Evolutionary conservation across 306 rosid species (phyloP).

Genomic region (Gastrolobium bilobum): DNA sequence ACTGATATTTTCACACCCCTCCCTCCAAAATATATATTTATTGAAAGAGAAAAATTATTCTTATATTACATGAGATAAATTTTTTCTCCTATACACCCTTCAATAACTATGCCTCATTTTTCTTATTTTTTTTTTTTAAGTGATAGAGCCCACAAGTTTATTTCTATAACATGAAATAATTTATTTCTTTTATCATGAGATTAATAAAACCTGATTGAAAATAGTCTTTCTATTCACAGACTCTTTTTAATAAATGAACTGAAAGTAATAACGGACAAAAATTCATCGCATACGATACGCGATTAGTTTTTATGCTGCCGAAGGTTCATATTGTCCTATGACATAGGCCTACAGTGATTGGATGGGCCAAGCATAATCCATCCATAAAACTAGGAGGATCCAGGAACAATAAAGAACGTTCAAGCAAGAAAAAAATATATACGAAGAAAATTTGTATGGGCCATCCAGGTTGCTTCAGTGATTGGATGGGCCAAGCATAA

Average conservation of each 20-base stretch:
- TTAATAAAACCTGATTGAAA: too few species aligned
- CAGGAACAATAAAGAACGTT: neutral
- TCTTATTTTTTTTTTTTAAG: too few species aligned
- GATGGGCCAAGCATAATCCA: slow-evolving; percentile 27
- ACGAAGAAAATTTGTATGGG: too few species aligned
- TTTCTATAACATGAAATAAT: too few species aligned
- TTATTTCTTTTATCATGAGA: too few species aligned
- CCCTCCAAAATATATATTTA: neutral
- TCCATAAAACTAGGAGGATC: neutral
- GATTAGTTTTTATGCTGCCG: neutral
- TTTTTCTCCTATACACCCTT: too few species aligned
- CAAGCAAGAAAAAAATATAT: neutral
- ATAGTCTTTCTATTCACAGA: neutral
- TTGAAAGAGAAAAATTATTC: too few species aligned
- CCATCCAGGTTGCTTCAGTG: too few species aligned
- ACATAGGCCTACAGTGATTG: slow-evolving; percentile 6
- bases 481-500: too few species aligned
- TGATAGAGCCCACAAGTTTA: too few species aligned
- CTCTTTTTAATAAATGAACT: neutral
- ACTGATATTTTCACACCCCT: neutral
- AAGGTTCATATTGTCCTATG: slow-evolving; percentile 25
- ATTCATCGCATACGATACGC: neutral
- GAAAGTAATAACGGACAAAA: neutral
- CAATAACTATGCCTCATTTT: too few species aligned
- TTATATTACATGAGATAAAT: too few species aligned